These are phyloP conservation scores for Thielaviopsis ethacetica DNA, from an alignment of 2,329 filamentous ascomycete species.

Conservation along the genomic window DNA sequence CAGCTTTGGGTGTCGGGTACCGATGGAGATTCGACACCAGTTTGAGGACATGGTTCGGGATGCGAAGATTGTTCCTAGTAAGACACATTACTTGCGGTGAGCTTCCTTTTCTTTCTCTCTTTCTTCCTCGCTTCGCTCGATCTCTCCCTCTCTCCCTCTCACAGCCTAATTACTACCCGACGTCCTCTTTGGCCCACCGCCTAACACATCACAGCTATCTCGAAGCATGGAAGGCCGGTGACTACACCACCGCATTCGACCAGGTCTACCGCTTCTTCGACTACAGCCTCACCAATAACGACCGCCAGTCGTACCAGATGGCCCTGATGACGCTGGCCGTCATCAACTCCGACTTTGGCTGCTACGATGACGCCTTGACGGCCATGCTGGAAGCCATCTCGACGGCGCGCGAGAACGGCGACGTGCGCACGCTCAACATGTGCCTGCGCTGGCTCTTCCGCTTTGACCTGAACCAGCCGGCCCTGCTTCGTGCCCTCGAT, in stretches of 20 bases:
- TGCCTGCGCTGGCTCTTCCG: conserved; percentile 92
- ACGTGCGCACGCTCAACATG: conserved; percentile 86
- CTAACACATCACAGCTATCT: conserved; percentile 46
- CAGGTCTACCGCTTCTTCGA: conserved; percentile 90
- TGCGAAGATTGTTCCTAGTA: conserved; percentile 50
- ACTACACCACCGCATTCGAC: conserved; percentile 81
- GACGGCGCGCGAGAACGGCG: conserved; percentile 84
- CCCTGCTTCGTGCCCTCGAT: conserved; percentile 52
- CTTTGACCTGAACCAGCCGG: conserved; percentile 72
- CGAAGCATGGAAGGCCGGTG: conserved; percentile 80
- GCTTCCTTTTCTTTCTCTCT: neutral
- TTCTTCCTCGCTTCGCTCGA: neutral
- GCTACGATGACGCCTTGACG: conserved; percentile 73
- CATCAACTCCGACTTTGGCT: conserved; percentile 88
- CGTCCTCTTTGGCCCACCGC: neutral
- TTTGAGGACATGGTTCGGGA: conserved; percentile 53
- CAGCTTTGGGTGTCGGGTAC: conserved; percentile 66
- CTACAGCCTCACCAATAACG: conserved; percentile 75
- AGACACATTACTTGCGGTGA: conserved; percentile 60
- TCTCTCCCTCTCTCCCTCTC: neutral
- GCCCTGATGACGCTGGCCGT: conserved; percentile 86
- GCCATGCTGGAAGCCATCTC: conserved; percentile 91
- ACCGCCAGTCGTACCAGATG: conserved; percentile 83
- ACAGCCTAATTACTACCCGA: neutral
- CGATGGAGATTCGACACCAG: conserved; percentile 53